Percentiles rank a stretch among this genome's conserved stretches.
These are phyloP conservation scores for Aspergillus asperescens DNA, from an alignment of 495 filamentous ascomycete species.

Conservation along the genomic window DNA sequence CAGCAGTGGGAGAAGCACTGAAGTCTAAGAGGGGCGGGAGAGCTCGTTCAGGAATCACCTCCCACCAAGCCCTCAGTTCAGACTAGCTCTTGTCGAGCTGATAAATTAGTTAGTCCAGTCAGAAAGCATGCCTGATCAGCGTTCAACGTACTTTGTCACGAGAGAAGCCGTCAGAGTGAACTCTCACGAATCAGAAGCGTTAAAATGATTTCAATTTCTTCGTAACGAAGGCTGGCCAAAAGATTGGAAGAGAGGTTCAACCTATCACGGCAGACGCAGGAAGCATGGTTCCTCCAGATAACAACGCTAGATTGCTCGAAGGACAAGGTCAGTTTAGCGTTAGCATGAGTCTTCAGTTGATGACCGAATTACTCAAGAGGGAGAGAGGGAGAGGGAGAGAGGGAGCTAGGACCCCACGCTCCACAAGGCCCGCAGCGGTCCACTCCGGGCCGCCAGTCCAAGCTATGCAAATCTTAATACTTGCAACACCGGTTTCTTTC, in stretches of 20 bases:
- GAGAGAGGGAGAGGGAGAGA: too few relatives aligned
- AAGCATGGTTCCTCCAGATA: conserved; percentile 11
- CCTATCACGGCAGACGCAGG: conserved; percentile 16
- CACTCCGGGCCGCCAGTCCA: conserved; percentile 29
- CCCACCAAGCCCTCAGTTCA: conserved; percentile 2
- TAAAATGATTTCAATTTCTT: conserved; percentile 23
- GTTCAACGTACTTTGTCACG: conserved; percentile 23
- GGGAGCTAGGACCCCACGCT: conserved; percentile 25
- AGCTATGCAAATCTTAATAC: conserved; percentile 21
- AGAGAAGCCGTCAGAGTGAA: conserved; percentile 17
- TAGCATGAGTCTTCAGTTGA: conserved; percentile 17
- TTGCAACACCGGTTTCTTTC: background rate
- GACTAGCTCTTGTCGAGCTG: background rate
- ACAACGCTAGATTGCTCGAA: conserved; percentile 11
- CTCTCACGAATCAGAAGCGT: conserved; percentile 13
- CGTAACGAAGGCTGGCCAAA: conserved; percentile 1
- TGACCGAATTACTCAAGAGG: too few relatives aligned
- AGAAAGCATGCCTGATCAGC: conserved; percentile 15
- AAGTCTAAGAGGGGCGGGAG: background rate
- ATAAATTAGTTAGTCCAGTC: conserved; percentile 13
- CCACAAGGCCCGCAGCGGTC: conserved; percentile 25
- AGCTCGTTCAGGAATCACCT: conserved; percentile 4
- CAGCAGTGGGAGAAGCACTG: background rate
- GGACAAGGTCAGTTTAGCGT: background rate
- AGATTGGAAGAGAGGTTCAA: conserved; percentile 6